Evolutionary conservation across 2,329 filamentous ascomycete genomes (phyloP).

Genomic region (Juglanconis oblonga): DNA sequence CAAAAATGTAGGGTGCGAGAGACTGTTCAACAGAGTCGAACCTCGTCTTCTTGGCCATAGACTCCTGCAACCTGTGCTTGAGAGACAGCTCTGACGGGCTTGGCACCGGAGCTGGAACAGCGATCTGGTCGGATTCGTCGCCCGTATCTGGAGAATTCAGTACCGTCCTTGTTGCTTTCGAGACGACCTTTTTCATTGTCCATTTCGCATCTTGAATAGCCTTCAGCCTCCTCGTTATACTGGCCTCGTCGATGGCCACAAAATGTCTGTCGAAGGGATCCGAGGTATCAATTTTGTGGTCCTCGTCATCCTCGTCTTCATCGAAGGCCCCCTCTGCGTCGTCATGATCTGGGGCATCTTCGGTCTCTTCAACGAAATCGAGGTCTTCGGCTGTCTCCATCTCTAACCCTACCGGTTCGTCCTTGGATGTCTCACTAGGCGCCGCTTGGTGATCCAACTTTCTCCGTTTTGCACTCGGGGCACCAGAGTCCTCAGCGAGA

Average conservation of each 20-base stretch:
- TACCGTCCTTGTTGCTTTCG: constrained; percentile 47
- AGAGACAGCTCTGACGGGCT: constrained; percentile 53
- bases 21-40: constrained; percentile 63
- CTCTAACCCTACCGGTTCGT: constrained; percentile 21
- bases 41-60: constrained; percentile 48
- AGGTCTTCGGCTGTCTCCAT: constrained; percentile 32
- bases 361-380: constrained; percentile 45
- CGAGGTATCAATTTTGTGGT: constrained; percentile 37
- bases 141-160: constrained; percentile 44
- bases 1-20: constrained; percentile 71
- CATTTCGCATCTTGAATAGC: constrained; percentile 50
- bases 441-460: constrained; percentile 45
- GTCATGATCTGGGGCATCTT: constrained; percentile 37
- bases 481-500: constrained; percentile 41
- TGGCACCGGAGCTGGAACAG: constrained; percentile 33
- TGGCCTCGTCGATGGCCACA: constrained; percentile 60
- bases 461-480: constrained; percentile 52
- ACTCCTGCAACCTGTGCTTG: constrained; percentile 66
- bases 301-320: constrained; percentile 34
- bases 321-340: constrained; percentile 29
- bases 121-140: constrained; percentile 26
- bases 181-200: constrained; percentile 43
- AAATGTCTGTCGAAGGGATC: constrained; percentile 86
- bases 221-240: constrained; percentile 52
- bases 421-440: constrained; percentile 20